A percentile compares a stretch with the other conserved stretches of the same genome.
Evolutionary conservation across 2,329 filamentous ascomycete species (phyloP).

Genomic region (Colletotrichum sp.): DNA sequence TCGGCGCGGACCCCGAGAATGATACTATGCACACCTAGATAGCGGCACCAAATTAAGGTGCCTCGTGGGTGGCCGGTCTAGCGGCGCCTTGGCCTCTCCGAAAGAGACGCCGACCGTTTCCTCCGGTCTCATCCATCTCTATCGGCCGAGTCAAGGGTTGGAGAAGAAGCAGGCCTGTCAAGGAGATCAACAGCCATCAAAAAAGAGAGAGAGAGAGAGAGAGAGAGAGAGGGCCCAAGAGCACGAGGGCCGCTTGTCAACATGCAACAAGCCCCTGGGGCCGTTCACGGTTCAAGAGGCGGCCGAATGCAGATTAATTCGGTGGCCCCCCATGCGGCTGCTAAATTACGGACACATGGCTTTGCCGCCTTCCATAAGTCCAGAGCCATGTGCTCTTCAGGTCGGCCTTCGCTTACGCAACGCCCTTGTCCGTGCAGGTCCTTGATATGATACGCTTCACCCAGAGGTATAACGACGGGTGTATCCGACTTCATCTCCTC

Average conservation of each 20-base stretch:
- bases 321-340: neutral
- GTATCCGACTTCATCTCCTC: neutral
- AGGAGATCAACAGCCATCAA: neutral
- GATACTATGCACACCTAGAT: neutral
- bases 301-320: neutral
- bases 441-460: neutral
- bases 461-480: neutral
- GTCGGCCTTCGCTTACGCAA: neutral
- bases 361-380: neutral
- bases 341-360: neutral
- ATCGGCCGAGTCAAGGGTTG: constrained; percentile 4
- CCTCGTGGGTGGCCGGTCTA: neutral
- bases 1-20: neutral
- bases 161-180: neutral
- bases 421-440: neutral
- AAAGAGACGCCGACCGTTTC: neutral
- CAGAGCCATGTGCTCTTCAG: neutral
- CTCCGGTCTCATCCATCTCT: neutral
- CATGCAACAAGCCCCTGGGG: neutral
- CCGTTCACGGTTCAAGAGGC: neutral
- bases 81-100: neutral
- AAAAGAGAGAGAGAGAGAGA: neutral
- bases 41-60: neutral
- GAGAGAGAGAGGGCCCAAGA: neutral
- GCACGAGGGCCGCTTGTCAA: neutral